Base-by-base conservation (phyloP, 106 monocot species). In the Hemerocallis citrina region DNA sequence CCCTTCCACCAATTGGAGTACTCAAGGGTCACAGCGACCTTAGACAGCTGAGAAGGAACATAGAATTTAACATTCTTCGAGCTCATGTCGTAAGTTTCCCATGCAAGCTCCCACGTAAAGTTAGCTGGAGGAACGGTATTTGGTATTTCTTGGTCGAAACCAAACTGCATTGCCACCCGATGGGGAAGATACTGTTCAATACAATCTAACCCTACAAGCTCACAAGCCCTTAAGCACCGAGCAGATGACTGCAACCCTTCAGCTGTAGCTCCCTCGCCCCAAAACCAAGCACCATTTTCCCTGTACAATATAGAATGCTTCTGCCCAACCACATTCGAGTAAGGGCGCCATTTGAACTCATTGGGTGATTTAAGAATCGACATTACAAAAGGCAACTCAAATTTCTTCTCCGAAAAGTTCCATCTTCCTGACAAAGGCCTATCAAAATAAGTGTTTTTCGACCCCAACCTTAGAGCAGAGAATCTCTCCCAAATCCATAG, bases 141-240 rank as follows among this genome's bases (percentile, higher is more conserved):
- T 0, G 88, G 88, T 10, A 89, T 28, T 35, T 84, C 88, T 35
- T 89, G 88, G 65, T 84, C 84, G 15, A 80, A 66, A 11, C 88
- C 88, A 62, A 89, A 84, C 68, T 89, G 84, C 80, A 76, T 89
- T 20, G 80, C 8, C 16, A 49, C 49, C n/a, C 49, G 16, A 49
- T 49, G 49, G 21, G 49, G 49, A 19, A 19, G 49, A 58, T 89
- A 89, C 36, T 74, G 74, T 56, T 89, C 84, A 1, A 80, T 77
- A 35, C 70, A 71, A 49, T 89, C 74, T 1, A 80, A 17, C 0
- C 49, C 49, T 10, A 49, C 49, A 7, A 49, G 49, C 49, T 49
- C 49, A 1, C 20, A 49, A 4, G 42, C 15, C 29, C 65, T 77
- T 64, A 89, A 65, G 31, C 77, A 84, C 54, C 35, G 47, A 0